Conservation (phyloP, 768 basidiomycete species). For the Mycena epipterygia region DNA sequence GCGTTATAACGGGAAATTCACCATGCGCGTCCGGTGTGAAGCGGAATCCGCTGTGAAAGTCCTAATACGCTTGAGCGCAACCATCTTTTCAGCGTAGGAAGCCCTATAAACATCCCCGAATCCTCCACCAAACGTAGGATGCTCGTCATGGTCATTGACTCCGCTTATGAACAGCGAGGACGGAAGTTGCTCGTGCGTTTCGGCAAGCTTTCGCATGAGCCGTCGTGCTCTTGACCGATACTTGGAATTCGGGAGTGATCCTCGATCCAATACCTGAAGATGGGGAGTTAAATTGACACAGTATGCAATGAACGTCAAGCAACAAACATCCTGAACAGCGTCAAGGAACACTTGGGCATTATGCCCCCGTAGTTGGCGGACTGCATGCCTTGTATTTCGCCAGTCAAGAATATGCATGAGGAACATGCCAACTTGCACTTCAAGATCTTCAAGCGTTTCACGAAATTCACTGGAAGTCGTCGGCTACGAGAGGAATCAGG, state of each 20-base stretch:
- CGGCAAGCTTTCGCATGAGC: slow-evolving; percentile 33
- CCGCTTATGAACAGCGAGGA: slow-evolving; percentile 35
- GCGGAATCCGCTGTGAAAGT: neutral
- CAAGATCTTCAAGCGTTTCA: no score
- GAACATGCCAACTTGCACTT: no score
- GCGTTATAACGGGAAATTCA: no score
- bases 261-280: slow-evolving; percentile 1
- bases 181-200: slow-evolving; percentile 29
- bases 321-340: neutral
- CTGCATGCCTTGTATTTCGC: no score
- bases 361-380: no score
- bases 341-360: neutral
- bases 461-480: no score
- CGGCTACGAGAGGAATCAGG: no score
- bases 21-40: neutral
- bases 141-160: no score
- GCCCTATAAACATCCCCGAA: no score
- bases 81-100: slow-evolving; percentile 9
- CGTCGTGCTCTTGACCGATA: slow-evolving; percentile 8
- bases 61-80: slow-evolving; percentile 19
- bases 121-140: slow-evolving; percentile 33
- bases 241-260: neutral
- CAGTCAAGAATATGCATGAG: no score
- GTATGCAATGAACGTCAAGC: neutral
- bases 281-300: neutral